phyloP scores from a whole-genome alignment of 257 asterid genomes.

The Capsicum chinense region DNA sequence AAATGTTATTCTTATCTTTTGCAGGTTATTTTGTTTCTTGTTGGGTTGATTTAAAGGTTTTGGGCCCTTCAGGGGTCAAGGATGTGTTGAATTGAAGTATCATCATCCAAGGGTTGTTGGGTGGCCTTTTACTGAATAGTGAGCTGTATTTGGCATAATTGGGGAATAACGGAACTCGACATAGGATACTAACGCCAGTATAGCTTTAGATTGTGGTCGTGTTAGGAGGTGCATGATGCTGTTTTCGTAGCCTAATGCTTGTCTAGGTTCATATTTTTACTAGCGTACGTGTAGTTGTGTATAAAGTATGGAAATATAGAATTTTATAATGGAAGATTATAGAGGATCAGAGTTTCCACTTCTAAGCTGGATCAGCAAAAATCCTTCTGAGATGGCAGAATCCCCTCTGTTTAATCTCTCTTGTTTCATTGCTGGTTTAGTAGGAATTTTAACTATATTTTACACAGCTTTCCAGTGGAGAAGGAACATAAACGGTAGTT shows the following conservation, averaged over 20 bases:
- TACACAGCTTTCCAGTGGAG: slow-evolving; percentile 96
- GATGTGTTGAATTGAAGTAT: not conserved
- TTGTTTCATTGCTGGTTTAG: slow-evolving; percentile 71
- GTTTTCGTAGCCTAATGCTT: not conserved
- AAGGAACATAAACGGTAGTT: slow-evolving; percentile 77
- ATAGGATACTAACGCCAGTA: not conserved
- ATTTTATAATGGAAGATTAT: slow-evolving; percentile 71
- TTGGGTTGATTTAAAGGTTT: not conserved
- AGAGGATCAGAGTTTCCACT: slow-evolving; percentile 66
- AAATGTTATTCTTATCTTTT: not conserved
- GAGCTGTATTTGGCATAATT: not conserved
- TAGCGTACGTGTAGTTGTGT: slow-evolving; percentile 26
- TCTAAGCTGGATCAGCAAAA: slow-evolving; percentile 71
- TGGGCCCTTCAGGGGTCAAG: not conserved
- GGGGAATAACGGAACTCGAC: not conserved
- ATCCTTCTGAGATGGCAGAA: slow-evolving; percentile 79
- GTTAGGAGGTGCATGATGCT: slow-evolving; percentile 15
- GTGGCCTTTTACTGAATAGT: not conserved
- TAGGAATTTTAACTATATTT: slow-evolving; percentile 78
- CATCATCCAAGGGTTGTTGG: not conserved
- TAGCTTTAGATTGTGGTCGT: slow-evolving; percentile 17
- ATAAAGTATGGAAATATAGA: slow-evolving; percentile 34
- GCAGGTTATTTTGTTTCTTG: slow-evolving; percentile 23
- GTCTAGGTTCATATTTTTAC: not conserved
- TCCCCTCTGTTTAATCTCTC: slow-evolving; percentile 69